Base-by-base conservation (phyloP, 2,329 filamentous ascomycete species). In the Zalaria obscura region DNA sequence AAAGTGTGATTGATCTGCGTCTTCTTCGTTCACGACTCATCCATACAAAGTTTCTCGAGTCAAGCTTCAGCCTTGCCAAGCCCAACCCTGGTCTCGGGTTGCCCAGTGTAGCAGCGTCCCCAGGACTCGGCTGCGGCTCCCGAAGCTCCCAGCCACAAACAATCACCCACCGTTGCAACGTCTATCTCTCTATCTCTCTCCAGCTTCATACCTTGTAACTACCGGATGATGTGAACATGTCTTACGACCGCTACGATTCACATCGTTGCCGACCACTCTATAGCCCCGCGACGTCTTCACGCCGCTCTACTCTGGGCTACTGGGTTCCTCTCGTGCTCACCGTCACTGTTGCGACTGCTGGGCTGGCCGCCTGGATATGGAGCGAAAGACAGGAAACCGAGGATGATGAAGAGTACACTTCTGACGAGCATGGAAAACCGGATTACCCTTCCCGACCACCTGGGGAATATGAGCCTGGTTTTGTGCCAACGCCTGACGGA, bases 361-460 rank as follows among this genome's bases (percentile, higher is more conserved):
- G 88, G 29, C 66, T 93, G 38, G 88, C 80, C 40, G 86, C 86
- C 43, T 96, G 89, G 89, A 77, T 88, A 46, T 94, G 87, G 87
- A 93, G 83, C 60, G 87, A 93, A 65, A 80, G 85, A 54, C 76
- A 73, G 55, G 80, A 83, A 50, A 75, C 80, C 44, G 80, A 85
- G 40, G 80, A 87, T 27, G 73, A 77, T 40, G 65, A 68, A 41
- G 41, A 51, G 8, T 57, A 59, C 44, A 45, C 18, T 11, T 34
- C 39, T 9, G 41, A 42, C 40, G 40, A 40, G 7, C n/a, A 36
- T 44, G 41, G 44, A 39, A 35, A 41, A 38, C 27, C 42, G 29
- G 31, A 49, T 25, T 41, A 47, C 33, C 36, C 31, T 27, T 18
- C 43, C 40, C 27, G 42, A 36, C 29, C 29, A n/a, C 29, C 29